Conservation (phyloP, 108 stramenopile genomes). For the Licmophora abbreviata region DNA sequence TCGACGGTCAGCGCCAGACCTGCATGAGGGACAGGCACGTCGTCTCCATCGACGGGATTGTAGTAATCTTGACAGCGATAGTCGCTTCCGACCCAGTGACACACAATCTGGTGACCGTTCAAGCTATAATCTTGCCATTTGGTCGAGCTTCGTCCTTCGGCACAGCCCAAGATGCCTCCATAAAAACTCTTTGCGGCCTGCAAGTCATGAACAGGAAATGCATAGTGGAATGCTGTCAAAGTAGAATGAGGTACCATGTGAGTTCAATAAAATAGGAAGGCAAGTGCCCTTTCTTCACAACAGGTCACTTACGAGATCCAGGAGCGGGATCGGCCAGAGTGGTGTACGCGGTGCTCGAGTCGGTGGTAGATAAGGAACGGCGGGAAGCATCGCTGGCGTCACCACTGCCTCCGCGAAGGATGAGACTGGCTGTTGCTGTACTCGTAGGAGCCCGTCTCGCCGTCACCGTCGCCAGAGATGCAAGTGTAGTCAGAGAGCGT, state of each 20-base stretch:
- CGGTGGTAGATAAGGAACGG: not conserved
- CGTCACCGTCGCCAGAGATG: not conserved
- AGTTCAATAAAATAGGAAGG: not conserved
- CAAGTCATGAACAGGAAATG: slow-evolving; percentile 94
- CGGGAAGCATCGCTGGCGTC: not conserved
- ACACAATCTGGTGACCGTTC: slow-evolving; percentile 94
- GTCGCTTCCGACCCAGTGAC: slow-evolving; percentile 87
- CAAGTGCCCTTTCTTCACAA: not conserved
- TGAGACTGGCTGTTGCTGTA: not conserved
- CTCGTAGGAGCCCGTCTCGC: not conserved
- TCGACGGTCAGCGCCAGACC: slow-evolving; percentile 88
- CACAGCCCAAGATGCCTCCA: slow-evolving; percentile 77
- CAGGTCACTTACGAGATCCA: slow-evolving; percentile 36
- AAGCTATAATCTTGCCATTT: slow-evolving; percentile 97
- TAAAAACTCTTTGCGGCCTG: slow-evolving; percentile 88
- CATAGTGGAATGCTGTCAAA: slow-evolving; percentile 78
- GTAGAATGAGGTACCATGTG: not conserved
- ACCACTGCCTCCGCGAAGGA: not conserved
- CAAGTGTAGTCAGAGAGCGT: not conserved
- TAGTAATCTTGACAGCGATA: slow-evolving; percentile 91
- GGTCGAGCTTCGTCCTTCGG: slow-evolving; percentile 78
- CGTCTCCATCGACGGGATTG: slow-evolving; percentile 99
- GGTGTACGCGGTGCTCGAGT: slow-evolving; percentile 31
- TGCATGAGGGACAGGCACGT: slow-evolving; percentile 96
- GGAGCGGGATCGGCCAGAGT: slow-evolving; percentile 68